Evolutionary conservation across 2,329 filamentous ascomycete genomes (phyloP), one percentile per base, ranked within the genome.

Genomic region (Elsinoe arachidis): DNA sequence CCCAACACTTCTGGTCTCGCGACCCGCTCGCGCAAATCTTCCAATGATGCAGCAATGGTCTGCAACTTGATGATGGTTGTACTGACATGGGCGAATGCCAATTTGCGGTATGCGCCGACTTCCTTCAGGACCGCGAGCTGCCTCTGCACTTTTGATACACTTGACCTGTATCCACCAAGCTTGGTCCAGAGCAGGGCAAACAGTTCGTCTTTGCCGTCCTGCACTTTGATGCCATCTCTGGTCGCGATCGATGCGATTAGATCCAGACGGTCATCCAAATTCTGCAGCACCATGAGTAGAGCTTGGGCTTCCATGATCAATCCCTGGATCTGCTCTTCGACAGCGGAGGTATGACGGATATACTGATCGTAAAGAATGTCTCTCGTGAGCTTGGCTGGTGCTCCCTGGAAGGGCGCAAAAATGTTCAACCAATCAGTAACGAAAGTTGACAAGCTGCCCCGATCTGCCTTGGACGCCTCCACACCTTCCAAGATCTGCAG

Each of bases 111-210:
- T 5, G 67, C 65, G 21, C 81, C 78, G n/a, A 93, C 85, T 59
- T 84, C 78, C 1, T 74, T 70, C 10, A 95, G 76, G 3, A 92
- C 77, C 2, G 71, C 68, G 5, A 91, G 76, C 65, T 90, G 84
- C 21, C 76, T 73, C 56, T 83, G 77, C 59, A 87, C 79, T 61
- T 82, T 82, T 47, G 78, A 77, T 12, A 87, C 74, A 46, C 79
- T 78, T 15, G 74, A 72, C 33, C 77, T 75, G 68, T 91, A 89
- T 17, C 80, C 86, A 46, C 88, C 88, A 12, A 93, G 75, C 60
- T 86, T 80, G 0, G 85, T 87, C 86, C 88, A 90, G 7, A 93
- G 74, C 12, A 80, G 78, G 59, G 81, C 82, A 57, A 91, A 77
- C 2, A 90, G 78, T 59, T 88, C 81, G 57, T 85, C 82, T 41